Evolutionary conservation across 2,329 filamentous ascomycete species (phyloP).

Genomic region (Penicillium hordei): DNA sequence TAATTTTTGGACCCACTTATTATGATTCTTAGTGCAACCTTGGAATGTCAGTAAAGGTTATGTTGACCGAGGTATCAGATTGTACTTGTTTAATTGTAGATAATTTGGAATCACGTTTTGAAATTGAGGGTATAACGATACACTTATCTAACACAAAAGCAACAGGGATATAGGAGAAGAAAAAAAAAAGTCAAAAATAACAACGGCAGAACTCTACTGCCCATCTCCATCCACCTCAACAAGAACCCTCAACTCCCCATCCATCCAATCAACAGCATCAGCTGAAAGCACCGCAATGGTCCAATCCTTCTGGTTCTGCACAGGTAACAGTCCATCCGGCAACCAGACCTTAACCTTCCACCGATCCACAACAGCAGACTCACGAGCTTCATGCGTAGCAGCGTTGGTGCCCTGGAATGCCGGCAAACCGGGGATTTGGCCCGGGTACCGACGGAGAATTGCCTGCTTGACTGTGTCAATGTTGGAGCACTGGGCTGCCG

Average conservation of each 20-base stretch:
- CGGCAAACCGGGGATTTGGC: conserved; percentile 31
- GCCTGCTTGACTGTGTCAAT: conserved; percentile 34
- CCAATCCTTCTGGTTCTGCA: conserved; percentile 47
- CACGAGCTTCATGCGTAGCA: conserved; percentile 18
- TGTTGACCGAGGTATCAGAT: not conserved
- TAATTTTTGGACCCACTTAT: not conserved
- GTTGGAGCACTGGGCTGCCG: conserved; percentile 37
- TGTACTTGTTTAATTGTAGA: not conserved
- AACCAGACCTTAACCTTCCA: conserved; percentile 45
- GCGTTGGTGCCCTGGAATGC: conserved; percentile 12
- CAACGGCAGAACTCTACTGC: conserved; percentile 5
- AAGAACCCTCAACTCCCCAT: conserved; percentile 45
- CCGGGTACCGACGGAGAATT: conserved; percentile 33
- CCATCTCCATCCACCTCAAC: conserved; percentile 34
- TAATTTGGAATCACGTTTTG: not conserved
- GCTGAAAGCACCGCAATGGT: conserved; percentile 45
- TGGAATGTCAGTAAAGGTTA: not conserved
- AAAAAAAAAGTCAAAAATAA: not conserved
- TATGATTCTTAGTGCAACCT: not conserved
- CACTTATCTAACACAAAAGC: conserved; percentile 1
- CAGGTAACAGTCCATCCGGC: conserved; percentile 41
- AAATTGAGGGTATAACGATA: not conserved
- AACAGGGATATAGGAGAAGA: not conserved
- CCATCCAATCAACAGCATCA: conserved; percentile 50
- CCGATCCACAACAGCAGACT: conserved; percentile 18